Conservation (phyloP, 345 rosid species). For the Garcia nutans region DNA sequence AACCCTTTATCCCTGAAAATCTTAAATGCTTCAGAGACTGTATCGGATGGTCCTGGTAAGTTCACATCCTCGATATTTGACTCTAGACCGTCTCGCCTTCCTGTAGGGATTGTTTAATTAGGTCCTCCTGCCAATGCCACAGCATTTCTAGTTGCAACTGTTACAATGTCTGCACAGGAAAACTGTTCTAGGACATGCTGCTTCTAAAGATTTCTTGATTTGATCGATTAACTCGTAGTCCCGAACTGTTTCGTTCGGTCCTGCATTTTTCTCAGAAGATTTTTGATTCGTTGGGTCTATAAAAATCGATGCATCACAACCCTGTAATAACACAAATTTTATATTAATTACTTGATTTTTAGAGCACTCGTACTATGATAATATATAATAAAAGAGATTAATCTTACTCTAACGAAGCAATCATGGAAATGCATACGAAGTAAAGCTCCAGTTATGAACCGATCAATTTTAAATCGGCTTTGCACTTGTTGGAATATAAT, state of each 20-base stretch:
- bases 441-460: conserved; percentile 56
- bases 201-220: conserved; percentile 54
- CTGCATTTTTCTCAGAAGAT: conserved; percentile 56
- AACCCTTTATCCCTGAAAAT: conserved; percentile 46
- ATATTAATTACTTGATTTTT: no score
- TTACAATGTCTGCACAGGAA: conserved; percentile 72
- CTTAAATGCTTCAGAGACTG: conserved; percentile 40
- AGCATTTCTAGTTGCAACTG: conserved; percentile 61
- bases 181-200: conserved; percentile 56
- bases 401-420: conserved; percentile 63
- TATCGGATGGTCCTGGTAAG: conserved; percentile 59
- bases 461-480: conserved; percentile 38
- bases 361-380: no score
- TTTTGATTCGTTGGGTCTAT: conserved; percentile 46
- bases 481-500: conserved; percentile 39
- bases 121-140: conserved; percentile 61
- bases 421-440: conserved; percentile 92
- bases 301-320: conserved; percentile 79
- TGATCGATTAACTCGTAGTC: conserved; percentile 60
- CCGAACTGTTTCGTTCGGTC: conserved; percentile 65
- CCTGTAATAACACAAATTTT: conserved; percentile 31
- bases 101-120: conserved; percentile 46
- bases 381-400: not conserved
- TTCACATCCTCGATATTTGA: conserved; percentile 45
- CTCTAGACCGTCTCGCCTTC: conserved; percentile 58